Percentiles rank a stretch among this genome's conserved stretches.
Conservation (phyloP, 2,329 filamentous ascomycete species). For the Arthroderma sp. region DNA sequence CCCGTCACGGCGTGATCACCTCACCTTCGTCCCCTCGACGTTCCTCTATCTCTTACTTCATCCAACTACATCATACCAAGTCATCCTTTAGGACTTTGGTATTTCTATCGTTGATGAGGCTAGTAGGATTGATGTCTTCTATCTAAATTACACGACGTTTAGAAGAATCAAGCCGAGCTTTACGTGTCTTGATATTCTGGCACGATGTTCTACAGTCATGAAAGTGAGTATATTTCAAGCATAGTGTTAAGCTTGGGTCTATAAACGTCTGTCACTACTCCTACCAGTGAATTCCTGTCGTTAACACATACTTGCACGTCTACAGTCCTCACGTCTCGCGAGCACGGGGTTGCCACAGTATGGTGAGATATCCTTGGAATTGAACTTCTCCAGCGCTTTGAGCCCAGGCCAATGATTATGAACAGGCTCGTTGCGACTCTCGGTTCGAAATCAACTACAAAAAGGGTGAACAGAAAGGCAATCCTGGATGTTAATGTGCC, state of each 20-base stretch:
- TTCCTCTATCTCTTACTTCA: no score
- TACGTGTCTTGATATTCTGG: not conserved
- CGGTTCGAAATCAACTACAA: conserved; percentile 56
- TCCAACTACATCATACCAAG: no score
- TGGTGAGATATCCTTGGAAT: conserved; percentile 47
- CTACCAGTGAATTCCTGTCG: not conserved
- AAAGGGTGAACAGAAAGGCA: conserved; percentile 67
- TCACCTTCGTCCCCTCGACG: no score
- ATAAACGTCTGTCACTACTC: no score
- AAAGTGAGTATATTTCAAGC: conserved; percentile 48
- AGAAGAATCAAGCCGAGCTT: no score
- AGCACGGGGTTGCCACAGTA: conserved; percentile 87
- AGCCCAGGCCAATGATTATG: not conserved
- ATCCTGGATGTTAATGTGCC: conserved; percentile 79
- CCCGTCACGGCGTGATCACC: no score
- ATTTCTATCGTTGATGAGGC: no score
- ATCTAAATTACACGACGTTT: no score
- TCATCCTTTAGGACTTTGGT: no score
- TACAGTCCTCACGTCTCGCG: conserved; percentile 63
- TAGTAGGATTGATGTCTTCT: no score
- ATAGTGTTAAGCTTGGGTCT: not conserved
- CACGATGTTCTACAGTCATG: conserved; percentile 88
- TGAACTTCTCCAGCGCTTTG: not conserved
- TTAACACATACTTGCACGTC: not conserved
- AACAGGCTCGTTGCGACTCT: conserved; percentile 81